phyloP scores from a whole-genome alignment of 768 basidiomycete genomes.

The Collybia nuda region DNA sequence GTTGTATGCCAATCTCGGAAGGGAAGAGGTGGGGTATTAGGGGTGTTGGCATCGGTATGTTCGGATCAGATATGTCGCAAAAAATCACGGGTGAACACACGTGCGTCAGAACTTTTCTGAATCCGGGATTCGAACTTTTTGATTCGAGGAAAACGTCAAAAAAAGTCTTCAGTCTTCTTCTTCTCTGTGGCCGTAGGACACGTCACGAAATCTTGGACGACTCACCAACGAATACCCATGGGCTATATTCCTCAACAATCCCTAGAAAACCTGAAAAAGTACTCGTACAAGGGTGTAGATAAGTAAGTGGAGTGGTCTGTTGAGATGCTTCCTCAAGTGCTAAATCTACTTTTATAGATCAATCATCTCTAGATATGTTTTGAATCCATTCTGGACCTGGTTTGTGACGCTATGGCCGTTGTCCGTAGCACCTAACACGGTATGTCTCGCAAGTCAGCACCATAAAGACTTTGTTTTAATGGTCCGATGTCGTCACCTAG shows the following conservation, averaged over 20 bases:
- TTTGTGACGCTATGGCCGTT: slow-evolving; percentile 87
- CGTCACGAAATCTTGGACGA: slow-evolving; percentile 1
- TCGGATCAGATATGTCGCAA: too few relatives aligned
- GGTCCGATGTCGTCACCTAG: slow-evolving; percentile 36
- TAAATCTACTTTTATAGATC: slow-evolving; percentile 48
- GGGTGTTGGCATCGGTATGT: too few relatives aligned
- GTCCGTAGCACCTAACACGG: slow-evolving; percentile 86
- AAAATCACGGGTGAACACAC: too few relatives aligned
- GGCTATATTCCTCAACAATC: slow-evolving; percentile 64
- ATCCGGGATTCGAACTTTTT: too few relatives aligned
- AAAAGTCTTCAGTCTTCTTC: not conserved
- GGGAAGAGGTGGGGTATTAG: too few relatives aligned
- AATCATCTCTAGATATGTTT: slow-evolving; percentile 67
- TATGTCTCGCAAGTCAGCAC: slow-evolving; percentile 33
- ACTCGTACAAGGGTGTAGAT: slow-evolving; percentile 80
- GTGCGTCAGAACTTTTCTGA: too few relatives aligned
- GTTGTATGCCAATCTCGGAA: too few relatives aligned
- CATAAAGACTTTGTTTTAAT: not conserved
- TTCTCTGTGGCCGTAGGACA: not conserved
- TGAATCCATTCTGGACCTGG: slow-evolving; percentile 90
- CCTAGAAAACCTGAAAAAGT: slow-evolving; percentile 74
- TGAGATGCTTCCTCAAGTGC: not conserved
- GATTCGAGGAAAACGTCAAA: too few relatives aligned
- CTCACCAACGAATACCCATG: slow-evolving; percentile 35
- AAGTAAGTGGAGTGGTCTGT: slow-evolving; percentile 45